Conservation (phyloP, 495 filamentous ascomycete species). For the Hyaloscypha hepaticicola region DNA sequence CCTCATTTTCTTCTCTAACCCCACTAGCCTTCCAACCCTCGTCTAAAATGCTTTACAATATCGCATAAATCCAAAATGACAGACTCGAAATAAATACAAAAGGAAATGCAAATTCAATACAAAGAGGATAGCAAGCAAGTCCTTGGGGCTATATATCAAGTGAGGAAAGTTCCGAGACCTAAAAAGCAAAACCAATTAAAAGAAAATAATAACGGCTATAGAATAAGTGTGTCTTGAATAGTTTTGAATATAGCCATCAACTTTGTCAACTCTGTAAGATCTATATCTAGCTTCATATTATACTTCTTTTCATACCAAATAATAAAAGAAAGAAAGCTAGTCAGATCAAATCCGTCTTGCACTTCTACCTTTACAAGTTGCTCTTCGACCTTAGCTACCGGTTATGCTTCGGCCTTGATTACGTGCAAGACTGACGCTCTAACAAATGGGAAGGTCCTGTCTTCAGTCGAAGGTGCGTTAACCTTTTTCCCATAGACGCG, state of each 20-base stretch:
- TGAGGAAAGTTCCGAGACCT: constrained; percentile 21
- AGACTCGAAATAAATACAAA: constrained; percentile 23
- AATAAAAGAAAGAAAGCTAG: constrained; percentile 27
- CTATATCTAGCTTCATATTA: constrained; percentile 27
- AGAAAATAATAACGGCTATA: constrained; percentile 26
- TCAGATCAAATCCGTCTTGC: constrained; percentile 28
- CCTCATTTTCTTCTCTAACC: too few species aligned
- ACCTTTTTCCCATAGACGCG: constrained; percentile 17
- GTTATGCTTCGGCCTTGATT: constrained; percentile 24
- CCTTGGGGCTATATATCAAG: constrained; percentile 20
- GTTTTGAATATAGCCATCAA: constrained; percentile 27
- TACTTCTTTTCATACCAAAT: constrained; percentile 28
- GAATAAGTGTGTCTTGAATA: constrained; percentile 25
- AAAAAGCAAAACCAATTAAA: constrained; percentile 24
- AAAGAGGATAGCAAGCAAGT: constrained; percentile 25
- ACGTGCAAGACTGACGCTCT: constrained; percentile 13
- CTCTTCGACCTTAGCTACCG: constrained; percentile 1
- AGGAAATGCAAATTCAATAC: constrained; percentile 23
- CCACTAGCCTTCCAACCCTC: too few species aligned
- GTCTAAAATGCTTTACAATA: constrained; percentile 22
- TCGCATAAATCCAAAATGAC: constrained; percentile 22
- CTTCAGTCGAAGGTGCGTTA: constrained; percentile 20
- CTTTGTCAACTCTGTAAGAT: constrained; percentile 25
- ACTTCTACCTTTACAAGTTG: constrained; percentile 20
- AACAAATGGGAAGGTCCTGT: constrained; percentile 28